Conservation (phyloP, 805 yeast genomes). For the Metschnikowia amazonensis region DNA sequence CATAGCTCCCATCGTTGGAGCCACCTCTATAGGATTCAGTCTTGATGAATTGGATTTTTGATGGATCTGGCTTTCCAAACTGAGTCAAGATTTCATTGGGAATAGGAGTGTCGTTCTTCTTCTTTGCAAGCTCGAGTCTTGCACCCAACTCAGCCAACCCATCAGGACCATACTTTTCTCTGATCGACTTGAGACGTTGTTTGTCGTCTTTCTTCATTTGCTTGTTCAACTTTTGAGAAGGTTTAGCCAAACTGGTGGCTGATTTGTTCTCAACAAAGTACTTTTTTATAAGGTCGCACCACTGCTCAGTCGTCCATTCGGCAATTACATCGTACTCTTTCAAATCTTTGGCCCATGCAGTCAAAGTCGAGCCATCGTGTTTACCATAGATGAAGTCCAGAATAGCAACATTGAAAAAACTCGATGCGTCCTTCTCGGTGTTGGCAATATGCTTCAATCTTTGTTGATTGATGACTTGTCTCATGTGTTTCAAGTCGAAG, state of each 20-base stretch:
- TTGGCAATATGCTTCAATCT: conserved; percentile 57
- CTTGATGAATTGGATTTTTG: conserved; percentile 65
- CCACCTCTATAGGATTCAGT: conserved; percentile 66
- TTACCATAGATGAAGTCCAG: conserved; percentile 79
- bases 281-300: conserved; percentile 55
- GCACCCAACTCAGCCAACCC: conserved; percentile 55
- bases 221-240: conserved; percentile 60
- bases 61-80: conserved; percentile 73
- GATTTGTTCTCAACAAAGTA: conserved; percentile 60
- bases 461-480: conserved; percentile 62
- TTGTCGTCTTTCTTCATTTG: conserved; percentile 49
- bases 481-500: conserved; percentile 63
- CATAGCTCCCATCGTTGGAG: conserved; percentile 32
- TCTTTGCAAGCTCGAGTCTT: conserved; percentile 58
- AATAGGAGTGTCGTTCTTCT: conserved; percentile 67
- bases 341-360: conserved; percentile 51
- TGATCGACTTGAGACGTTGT: conserved; percentile 47
- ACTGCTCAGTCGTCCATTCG: conserved; percentile 60
- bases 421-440: conserved; percentile 60
- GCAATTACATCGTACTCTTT: conserved; percentile 55
- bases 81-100: conserved; percentile 61
- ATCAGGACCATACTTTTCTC: conserved; percentile 48
- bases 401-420: conserved; percentile 64
- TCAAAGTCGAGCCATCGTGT: conserved; percentile 54
- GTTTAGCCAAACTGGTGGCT: conserved; percentile 66